A percentile compares a stretch with the other conserved stretches of the same genome.
These are phyloP conservation scores for Chaetomidium leptoderma DNA, from an alignment of 495 filamentous ascomycete species.

Conservation along the genomic window DNA sequence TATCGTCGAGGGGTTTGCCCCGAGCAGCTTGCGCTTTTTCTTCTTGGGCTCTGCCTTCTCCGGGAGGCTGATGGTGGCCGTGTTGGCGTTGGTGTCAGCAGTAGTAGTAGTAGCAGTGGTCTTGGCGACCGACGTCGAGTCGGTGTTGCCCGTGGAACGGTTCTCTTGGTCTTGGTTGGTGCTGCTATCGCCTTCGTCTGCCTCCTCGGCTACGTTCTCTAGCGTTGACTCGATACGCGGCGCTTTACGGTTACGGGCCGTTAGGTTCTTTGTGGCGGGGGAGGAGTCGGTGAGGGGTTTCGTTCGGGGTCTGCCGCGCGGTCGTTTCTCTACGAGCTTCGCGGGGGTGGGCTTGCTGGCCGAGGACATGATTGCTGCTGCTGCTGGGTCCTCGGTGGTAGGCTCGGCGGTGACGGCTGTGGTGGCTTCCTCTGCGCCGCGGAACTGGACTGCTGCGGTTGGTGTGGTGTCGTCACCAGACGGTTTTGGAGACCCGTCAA, in stretches of 20 bases:
- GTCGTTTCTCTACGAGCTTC: slow-evolving; percentile 27
- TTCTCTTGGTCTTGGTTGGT: slow-evolving; percentile 24
- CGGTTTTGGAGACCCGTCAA: slow-evolving; percentile 17
- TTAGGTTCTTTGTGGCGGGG: slow-evolving; percentile 41
- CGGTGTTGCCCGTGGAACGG: slow-evolving; percentile 2
- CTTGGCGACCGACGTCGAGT: not conserved
- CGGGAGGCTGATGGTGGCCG: not conserved
- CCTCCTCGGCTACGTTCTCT: slow-evolving; percentile 48
- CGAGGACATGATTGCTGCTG: slow-evolving; percentile 12
- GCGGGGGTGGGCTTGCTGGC: not conserved
- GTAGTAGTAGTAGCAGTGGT: slow-evolving; percentile 7
- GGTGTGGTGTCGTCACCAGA: slow-evolving; percentile 1
- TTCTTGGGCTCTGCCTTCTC: slow-evolving; percentile 49
- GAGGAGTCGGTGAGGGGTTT: slow-evolving; percentile 35
- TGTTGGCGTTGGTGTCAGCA: slow-evolving; percentile 9
- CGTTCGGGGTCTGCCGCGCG: slow-evolving; percentile 40
- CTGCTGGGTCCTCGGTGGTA: slow-evolving; percentile 13
- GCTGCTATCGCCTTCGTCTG: slow-evolving; percentile 22
- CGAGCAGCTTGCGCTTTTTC: slow-evolving; percentile 68
- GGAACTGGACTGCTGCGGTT: slow-evolving; percentile 15
- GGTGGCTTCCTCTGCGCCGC: slow-evolving; percentile 14
- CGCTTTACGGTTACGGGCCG: slow-evolving; percentile 29
- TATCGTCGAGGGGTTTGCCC: slow-evolving; percentile 55
- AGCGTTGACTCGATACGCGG: slow-evolving; percentile 28
- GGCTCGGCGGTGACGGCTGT: not conserved